Evolutionary conservation across 306 rosid genomes (phyloP), one percentile per base, ranked within the genome.

Genomic region (Lotus japonicus): DNA sequence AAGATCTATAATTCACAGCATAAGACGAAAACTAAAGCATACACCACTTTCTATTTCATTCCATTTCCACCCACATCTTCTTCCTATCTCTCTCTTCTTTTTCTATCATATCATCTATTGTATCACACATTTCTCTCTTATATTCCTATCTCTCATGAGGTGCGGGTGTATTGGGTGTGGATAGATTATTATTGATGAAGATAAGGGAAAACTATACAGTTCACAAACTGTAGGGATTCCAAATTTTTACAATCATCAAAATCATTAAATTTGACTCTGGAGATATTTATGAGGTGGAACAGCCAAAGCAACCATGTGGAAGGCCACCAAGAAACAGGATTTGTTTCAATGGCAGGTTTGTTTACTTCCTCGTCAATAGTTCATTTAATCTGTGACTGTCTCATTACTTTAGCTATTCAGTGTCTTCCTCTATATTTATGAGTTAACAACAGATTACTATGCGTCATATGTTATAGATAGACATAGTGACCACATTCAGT

Each of bases 241-340:
- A 61, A 61, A 54, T 61, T 41, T 76, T 43, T 53, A 48, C 50
- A 70, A 64, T 44, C 44, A 45, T 60, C 45, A 36, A 53, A 45
- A 55, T 42, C n/a, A n/a, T n/a, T n/a, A n/a, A n/a, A n/a, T 59
- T 45, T 18, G 44, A 16, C 39, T 23, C 26, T 46, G 53, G 48
- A 68, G 28, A 19, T 35, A 74, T 55, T 65, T 26, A 63, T 31
- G 66, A 58, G 26, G 35, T 43, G 19, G 45, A 31, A 48, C 60
- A 59, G 11, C 33, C 31, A 70, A 7, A 18, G 55, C 28, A 15
- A 65, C 15, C 57, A 23, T 7, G 50, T 26, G 31, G 68, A 46
- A 71, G 33, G 64, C 49, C 26, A 64, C 57, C 48, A 38, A 36
- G 72, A 70, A 70, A 64, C 3, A 45, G 28, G 13, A 54, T 23